Evolutionary conservation across 2,329 filamentous ascomycete genomes (phyloP).

Genomic region (Alternaria sp.): DNA sequence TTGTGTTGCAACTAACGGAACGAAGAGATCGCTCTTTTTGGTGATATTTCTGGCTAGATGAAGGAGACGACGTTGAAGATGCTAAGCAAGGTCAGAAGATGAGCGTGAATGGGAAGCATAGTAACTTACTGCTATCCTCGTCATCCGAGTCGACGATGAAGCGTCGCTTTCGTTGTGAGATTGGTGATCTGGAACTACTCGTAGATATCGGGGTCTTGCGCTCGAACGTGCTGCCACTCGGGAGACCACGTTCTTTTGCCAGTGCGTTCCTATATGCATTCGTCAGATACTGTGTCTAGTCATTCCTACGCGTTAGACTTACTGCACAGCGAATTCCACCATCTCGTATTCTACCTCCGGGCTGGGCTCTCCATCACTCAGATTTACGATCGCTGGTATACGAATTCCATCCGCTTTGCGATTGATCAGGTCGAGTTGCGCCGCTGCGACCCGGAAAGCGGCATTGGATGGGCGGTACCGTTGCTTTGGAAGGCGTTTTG

Average conservation of each 20-base stretch:
- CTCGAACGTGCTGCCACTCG: background rate
- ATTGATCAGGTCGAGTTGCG: background rate
- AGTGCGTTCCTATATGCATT: background rate
- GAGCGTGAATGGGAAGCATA: background rate
- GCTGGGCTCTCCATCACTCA: background rate
- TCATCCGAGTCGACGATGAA: background rate
- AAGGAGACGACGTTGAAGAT: background rate
- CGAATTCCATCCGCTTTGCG: background rate
- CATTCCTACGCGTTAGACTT: accelerated
- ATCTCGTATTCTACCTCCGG: background rate
- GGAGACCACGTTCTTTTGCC: background rate
- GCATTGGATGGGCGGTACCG: background rate
- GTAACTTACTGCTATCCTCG: background rate
- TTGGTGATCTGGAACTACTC: background rate
- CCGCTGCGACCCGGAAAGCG: background rate
- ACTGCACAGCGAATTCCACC: background rate
- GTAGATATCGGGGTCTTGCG: background rate
- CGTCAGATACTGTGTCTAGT: background rate
- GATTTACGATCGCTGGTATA: background rate
- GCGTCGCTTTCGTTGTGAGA: background rate
- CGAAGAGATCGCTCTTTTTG: background rate
- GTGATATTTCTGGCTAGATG: background rate
- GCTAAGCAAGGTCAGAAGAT: background rate
- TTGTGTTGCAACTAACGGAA: background rate
- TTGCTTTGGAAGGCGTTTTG: background rate